Percentiles rank a stretch among this genome's conserved stretches.
Conservation (phyloP, 768 basidiomycete genomes). For the Agrocybe pediades region DNA sequence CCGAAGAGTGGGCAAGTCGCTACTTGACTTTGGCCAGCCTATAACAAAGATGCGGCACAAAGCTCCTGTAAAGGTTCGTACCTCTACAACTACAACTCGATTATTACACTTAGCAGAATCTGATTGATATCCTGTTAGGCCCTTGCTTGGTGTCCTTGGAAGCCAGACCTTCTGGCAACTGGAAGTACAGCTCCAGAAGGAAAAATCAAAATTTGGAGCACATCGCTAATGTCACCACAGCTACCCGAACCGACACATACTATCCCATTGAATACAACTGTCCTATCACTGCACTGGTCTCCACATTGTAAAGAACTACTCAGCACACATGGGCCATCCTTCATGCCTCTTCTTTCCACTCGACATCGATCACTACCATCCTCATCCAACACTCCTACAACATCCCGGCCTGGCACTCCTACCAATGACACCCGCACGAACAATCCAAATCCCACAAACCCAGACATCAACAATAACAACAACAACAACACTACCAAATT, state of each 20-base stretch:
- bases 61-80: conserved; percentile 53
- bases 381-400: not conserved
- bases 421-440: not conserved
- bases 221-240: conserved; percentile 22
- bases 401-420: not conserved
- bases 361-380: conserved; percentile 20
- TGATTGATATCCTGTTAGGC: conserved; percentile 46
- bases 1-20: conserved; percentile 53
- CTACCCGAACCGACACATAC: conserved; percentile 50
- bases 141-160: conserved; percentile 89
- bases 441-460: not conserved
- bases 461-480: no score
- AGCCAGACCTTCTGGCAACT: conserved; percentile 73
- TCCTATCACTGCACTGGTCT: conserved; percentile 72
- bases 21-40: conserved; percentile 56
- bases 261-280: conserved; percentile 76
- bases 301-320: conserved; percentile 85
- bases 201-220: conserved; percentile 55
- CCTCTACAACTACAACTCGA: conserved; percentile 3
- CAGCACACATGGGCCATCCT: conserved; percentile 79
- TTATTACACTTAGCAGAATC: not conserved
- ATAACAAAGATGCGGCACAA: conserved; percentile 62
- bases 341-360: conserved; percentile 39
- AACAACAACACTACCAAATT: no score
- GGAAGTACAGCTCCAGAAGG: conserved; percentile 52